Evolutionary conservation across 2,329 filamentous ascomycete species (phyloP).

Genomic region (Exophiala aquamarina): DNA sequence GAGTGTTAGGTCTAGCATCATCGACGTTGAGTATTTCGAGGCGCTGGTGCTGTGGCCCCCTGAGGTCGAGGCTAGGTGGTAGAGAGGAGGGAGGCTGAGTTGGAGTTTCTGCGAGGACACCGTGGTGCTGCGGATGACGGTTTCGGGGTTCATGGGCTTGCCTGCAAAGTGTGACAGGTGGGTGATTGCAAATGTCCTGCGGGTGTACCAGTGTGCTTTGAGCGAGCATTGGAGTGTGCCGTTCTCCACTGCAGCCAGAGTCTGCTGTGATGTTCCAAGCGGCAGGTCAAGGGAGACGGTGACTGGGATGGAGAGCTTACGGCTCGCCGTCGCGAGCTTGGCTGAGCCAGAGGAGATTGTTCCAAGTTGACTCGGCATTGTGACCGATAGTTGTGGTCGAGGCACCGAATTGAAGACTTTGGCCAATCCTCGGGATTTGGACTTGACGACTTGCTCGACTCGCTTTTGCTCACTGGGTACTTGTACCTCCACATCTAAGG

Average conservation of each 20-base stretch:
- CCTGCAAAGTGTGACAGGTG: slow-evolving; percentile 2
- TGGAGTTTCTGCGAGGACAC: slow-evolving; percentile 17
- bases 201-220: slow-evolving; percentile 21
- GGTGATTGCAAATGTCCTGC: slow-evolving; percentile 15
- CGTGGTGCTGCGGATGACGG: slow-evolving; percentile 11
- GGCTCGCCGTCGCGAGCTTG: slow-evolving; percentile 15
- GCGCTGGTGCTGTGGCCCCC: not conserved
- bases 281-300: slow-evolving; percentile 12
- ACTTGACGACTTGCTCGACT: slow-evolving; percentile 14
- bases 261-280: slow-evolving; percentile 2
- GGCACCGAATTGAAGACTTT: slow-evolving; percentile 5
- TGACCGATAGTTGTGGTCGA: slow-evolving; percentile 15
- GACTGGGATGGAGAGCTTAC: slow-evolving; percentile 19
- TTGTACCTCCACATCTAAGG: slow-evolving; percentile 18
- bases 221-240: slow-evolving; percentile 12
- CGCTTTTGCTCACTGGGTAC: not conserved
- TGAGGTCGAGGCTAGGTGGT: slow-evolving; percentile 1
- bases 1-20: slow-evolving; percentile 19
- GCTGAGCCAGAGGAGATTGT: slow-evolving; percentile 12
- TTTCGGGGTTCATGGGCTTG: slow-evolving; percentile 1
- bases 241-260: slow-evolving; percentile 2
- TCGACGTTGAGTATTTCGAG: slow-evolving; percentile 15
- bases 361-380: slow-evolving; percentile 18
- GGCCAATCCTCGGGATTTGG: slow-evolving; percentile 12
- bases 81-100: slow-evolving; percentile 19